phyloP scores from a whole-genome alignment of 2,329 filamentous ascomycete species.

The Colletotrichum acutatum region DNA sequence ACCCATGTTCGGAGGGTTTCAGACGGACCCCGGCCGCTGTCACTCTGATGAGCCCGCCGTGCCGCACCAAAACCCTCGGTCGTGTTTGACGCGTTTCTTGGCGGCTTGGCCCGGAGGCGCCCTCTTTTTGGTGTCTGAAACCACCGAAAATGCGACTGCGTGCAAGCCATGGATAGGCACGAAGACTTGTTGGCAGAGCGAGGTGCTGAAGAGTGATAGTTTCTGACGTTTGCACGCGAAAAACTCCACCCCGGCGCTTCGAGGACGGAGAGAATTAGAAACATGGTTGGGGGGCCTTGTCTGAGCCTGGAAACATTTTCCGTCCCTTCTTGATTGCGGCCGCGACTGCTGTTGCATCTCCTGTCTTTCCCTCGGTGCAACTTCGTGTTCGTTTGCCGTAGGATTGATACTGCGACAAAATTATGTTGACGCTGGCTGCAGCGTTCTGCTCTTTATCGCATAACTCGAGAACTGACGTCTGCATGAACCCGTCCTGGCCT shows the following conservation, averaged over 20 bases:
- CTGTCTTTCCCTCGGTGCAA: neutral
- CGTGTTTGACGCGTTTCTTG: slow-evolving; percentile 31
- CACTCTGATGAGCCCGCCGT: slow-evolving; percentile 1
- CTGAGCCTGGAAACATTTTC: neutral
- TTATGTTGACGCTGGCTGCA: too few relatives aligned
- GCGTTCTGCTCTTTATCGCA: too few relatives aligned
- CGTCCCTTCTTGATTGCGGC: neutral
- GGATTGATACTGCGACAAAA: too few relatives aligned
- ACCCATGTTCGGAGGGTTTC: slow-evolving; percentile 17
- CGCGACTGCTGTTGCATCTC: neutral
- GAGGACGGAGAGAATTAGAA: neutral
- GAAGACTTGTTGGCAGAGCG: neutral
- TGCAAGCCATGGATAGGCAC: neutral
- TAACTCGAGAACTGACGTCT: too few relatives aligned
- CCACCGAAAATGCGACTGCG: slow-evolving; percentile 8
- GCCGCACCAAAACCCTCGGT: slow-evolving; percentile 25
- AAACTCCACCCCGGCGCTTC: neutral
- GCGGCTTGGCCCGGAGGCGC: slow-evolving; percentile 22
- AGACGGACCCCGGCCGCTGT: slow-evolving; percentile 22
- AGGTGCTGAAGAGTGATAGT: neutral
- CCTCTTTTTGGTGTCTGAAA: slow-evolving; percentile 15
- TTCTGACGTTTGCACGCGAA: neutral
- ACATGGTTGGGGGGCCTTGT: neutral
- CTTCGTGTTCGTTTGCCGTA: neutral
- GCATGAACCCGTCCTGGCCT: neutral